phyloP scores from a whole-genome alignment of 306 rosid genomes.

The Canavalia gladiata region DNA sequence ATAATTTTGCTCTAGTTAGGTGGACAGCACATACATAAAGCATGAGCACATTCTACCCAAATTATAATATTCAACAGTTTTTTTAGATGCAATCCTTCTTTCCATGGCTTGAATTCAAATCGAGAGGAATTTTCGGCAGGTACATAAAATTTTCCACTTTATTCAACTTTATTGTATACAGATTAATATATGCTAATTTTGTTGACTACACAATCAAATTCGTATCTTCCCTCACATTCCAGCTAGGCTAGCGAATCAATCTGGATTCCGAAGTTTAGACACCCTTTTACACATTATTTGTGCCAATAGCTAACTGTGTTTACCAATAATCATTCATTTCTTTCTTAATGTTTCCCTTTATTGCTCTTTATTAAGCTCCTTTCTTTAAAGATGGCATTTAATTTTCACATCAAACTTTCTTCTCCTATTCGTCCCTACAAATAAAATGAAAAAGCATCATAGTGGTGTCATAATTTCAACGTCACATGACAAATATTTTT shows the following conservation, averaged over 20 bases:
- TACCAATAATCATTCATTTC: background rate
- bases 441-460: too few species aligned
- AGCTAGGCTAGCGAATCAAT: slow-evolving; percentile 32
- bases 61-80: background rate
- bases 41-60: slow-evolving; percentile 23
- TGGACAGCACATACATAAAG: slow-evolving; percentile 24
- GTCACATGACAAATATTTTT: background rate
- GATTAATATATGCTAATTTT: background rate
- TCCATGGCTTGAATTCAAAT: slow-evolving; percentile 8
- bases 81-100: background rate
- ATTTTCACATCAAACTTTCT: background rate
- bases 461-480: too few species aligned
- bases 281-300: slow-evolving; percentile 18
- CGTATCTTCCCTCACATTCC: slow-evolving; percentile 22
- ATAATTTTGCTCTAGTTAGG: slow-evolving; percentile 12
- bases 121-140: background rate
- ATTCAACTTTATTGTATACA: background rate
- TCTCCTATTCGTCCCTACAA: background rate
- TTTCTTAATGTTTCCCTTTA: background rate
- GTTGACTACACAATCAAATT: slow-evolving; percentile 11
- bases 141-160: background rate
- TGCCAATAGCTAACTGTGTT: background rate
- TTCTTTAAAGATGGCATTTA: background rate
- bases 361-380: background rate
- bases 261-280: background rate